Conservation (phyloP, 495 filamentous ascomycete genomes). For the Symbiotaphrina buchneri region DNA sequence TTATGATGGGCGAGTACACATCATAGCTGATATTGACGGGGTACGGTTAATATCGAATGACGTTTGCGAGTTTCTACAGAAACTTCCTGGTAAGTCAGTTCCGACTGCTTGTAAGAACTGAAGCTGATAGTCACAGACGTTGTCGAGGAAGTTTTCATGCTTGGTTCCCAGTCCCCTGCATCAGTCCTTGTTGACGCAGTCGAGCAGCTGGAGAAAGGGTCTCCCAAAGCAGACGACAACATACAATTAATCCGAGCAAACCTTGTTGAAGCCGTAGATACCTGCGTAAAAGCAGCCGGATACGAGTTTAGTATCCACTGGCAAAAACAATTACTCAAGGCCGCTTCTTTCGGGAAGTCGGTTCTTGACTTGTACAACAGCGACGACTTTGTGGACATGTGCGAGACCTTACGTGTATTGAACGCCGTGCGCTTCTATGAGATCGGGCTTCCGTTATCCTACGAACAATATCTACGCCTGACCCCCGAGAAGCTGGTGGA, state of each 20-base stretch:
- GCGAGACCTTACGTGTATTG: conserved; percentile 75
- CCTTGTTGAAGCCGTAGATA: conserved; percentile 78
- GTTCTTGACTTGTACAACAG: conserved; percentile 90
- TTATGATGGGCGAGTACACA: conserved; percentile 78
- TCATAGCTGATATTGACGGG: conserved; percentile 76
- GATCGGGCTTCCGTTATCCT: conserved; percentile 76
- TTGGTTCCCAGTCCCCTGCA: conserved; percentile 69
- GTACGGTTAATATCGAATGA: conserved; percentile 75
- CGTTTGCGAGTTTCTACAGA: conserved; percentile 86
- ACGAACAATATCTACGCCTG: conserved; percentile 74
- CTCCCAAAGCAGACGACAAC: conserved; percentile 91
- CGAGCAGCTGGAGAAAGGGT: conserved; percentile 76
- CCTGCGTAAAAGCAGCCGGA: conserved; percentile 75
- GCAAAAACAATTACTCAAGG: conserved; percentile 89
- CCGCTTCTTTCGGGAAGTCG: conserved; percentile 91
- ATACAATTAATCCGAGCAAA: conserved; percentile 78
- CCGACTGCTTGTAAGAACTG: not conserved
- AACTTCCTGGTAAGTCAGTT: conserved; percentile 37
- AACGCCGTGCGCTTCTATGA: conserved; percentile 82
- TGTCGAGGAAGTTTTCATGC: conserved; percentile 69
- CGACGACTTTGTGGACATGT: conserved; percentile 98
- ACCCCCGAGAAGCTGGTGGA: conserved; percentile 71
- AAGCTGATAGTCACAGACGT: conserved; percentile 25
- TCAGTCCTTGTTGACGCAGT: conserved; percentile 84
- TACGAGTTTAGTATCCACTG: conserved; percentile 75